Evolutionary conservation across 305 asterid genomes (phyloP), one percentile per base, ranked within the genome.

Genomic region (Solanum chacoense): DNA sequence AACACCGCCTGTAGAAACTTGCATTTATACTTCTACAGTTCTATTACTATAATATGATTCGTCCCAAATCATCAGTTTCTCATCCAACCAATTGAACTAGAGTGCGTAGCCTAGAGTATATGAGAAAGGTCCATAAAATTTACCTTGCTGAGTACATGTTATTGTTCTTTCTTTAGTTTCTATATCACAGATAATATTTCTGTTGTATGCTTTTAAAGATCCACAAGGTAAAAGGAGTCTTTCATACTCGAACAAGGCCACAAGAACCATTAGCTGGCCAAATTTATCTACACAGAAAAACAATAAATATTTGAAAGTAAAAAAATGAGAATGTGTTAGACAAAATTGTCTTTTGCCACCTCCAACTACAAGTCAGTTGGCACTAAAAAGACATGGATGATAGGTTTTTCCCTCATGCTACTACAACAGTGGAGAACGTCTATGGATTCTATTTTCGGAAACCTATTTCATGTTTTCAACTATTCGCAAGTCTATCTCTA

Each of bases 341-440:
- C 87, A 83, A 83, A 83, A 50, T 83, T 83, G 73, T 55, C 87
- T 83, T 83, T 55, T 32, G 42, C 42, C 45, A 83, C 86, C 72
- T 83, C 40, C 28, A 83, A 55, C 76, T 50, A 83, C 87, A 12
- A 50, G 87, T 83, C 87, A 50, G 45, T 50, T 50, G 87, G 74
- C 31, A 50, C 86, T 45, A 83, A 83, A 83, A 18, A 31, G 71
- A 31, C 74, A 50, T 45, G 87, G 74, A 31, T 50, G 50, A 55
- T 74, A 83, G 40, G 86, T 83, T 50, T 67, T 83, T 83, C 36
- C 86, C 40, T 83, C 72, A 10, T 83, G 86, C 73, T 83, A 81
- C 86, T 81, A 83, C 87, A 83, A 83, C 87, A 83, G 87, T 20
- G 42, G 67, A 83, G 73, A 45, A 81, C 73, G 20, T 50, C 86